phyloP scores from a whole-genome alignment of 2,329 filamentous ascomycete species.

The Pyricularia pennisetigena region DNA sequence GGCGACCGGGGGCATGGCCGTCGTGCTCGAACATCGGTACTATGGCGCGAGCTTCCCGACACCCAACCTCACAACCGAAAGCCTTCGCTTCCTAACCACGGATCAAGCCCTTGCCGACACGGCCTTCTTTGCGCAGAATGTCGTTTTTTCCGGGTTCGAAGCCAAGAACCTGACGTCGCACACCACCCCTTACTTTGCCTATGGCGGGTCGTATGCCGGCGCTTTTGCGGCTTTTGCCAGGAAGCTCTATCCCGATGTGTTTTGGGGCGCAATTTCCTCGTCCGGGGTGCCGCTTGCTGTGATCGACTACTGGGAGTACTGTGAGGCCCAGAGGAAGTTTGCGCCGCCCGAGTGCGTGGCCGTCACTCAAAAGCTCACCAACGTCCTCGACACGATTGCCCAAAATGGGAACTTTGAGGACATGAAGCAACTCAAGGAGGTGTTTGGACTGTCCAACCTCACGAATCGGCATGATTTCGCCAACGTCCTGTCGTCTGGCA shows the following conservation, averaged over 20 bases:
- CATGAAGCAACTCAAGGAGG: conserved; percentile 18
- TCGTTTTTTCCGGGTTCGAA: conserved; percentile 61
- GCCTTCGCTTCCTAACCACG: conserved; percentile 69
- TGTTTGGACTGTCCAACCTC: conserved; percentile 19
- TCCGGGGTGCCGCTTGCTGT: conserved; percentile 56
- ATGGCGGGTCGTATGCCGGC: conserved; percentile 76
- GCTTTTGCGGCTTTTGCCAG: conserved; percentile 68
- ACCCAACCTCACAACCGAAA: conserved; percentile 53
- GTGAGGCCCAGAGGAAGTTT: conserved; percentile 20
- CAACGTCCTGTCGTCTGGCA: conserved; percentile 17
- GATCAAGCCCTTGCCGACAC: conserved; percentile 74
- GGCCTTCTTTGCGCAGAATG: conserved; percentile 66
- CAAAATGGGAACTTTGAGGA: conserved; percentile 16
- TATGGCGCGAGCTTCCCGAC: conserved; percentile 69
- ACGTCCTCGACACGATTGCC: conserved; percentile 21
- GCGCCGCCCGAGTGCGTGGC: conserved; percentile 47
- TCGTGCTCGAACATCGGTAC: conserved; percentile 79
- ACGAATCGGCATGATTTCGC: conserved; percentile 21
- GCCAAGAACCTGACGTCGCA: conserved; percentile 53
- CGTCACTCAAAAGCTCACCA: conserved; percentile 43
- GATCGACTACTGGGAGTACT: conserved; percentile 21
- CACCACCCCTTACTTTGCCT: conserved; percentile 58
- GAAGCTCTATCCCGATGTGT: conserved; percentile 65
- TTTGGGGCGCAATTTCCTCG: conserved; percentile 68
- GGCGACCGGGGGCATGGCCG: conserved; percentile 63